These are phyloP conservation scores for Allium sativum DNA, from an alignment of 106 monocot genomes.

Conservation along the genomic window DNA sequence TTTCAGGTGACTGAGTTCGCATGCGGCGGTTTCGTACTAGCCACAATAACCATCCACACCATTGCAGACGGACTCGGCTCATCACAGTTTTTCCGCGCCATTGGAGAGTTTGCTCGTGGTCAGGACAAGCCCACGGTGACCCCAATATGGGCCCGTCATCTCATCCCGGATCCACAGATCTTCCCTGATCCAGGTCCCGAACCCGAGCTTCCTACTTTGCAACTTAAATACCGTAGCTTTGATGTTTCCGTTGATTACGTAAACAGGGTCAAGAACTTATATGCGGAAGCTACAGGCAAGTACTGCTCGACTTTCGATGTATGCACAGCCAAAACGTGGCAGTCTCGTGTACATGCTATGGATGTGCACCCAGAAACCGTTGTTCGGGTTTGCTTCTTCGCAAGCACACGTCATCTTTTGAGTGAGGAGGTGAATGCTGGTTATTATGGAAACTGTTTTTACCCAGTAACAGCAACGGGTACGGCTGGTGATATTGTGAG, in stretches of 20 bases:
- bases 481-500: constrained; percentile 1
- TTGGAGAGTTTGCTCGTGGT: constrained; percentile 27
- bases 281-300: constrained; percentile 15
- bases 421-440: constrained; percentile 5
- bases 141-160: too few relatives aligned
- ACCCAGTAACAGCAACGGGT: constrained; percentile 22
- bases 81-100: constrained; percentile 25
- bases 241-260: constrained; percentile 17
- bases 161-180: constrained; percentile 13
- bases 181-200: constrained; percentile 10
- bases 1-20: constrained; percentile 32
- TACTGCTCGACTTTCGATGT: constrained; percentile 50
- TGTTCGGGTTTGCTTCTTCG: constrained; percentile 39
- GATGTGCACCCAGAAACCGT: background rate
- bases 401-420: constrained; percentile 32
- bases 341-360: constrained; percentile 24
- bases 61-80: constrained; percentile 28
- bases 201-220: constrained; percentile 6
- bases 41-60: constrained; percentile 13
- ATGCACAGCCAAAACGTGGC: constrained; percentile 29
- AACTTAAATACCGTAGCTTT: constrained; percentile 10
- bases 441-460: constrained; percentile 54
- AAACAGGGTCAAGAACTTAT: constrained; percentile 12
- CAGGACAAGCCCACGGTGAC: constrained; percentile 8
- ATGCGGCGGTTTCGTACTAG: constrained; percentile 34